Evolutionary conservation across 768 basidiomycete species (phyloP).

Genomic region (Naganishia onofrii): DNA sequence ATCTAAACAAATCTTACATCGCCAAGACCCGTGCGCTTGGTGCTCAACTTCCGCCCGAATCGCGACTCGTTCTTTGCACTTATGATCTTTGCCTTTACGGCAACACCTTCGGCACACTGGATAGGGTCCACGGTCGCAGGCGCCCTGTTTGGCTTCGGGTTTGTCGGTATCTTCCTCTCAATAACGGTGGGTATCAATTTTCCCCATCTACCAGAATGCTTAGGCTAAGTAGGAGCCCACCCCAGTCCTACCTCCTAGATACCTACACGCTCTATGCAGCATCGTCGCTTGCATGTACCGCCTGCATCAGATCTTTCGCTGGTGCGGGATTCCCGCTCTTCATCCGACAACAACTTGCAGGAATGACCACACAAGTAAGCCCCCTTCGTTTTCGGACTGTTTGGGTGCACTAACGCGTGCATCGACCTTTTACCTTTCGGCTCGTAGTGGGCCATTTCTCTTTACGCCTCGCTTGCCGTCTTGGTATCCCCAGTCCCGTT

Average conservation of each 20-base stretch:
- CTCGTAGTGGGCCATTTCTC: conserved; percentile 6
- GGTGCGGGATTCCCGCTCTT: conserved; percentile 77
- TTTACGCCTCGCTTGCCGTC: neutral
- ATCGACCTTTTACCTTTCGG: neutral
- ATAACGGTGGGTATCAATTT: conserved; percentile 1
- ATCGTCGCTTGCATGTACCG: conserved; percentile 63
- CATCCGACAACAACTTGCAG: conserved; percentile 47
- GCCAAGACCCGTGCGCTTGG: conserved; percentile 41
- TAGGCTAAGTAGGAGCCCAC: conserved; percentile 55
- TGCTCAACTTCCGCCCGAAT: conserved; percentile 60
- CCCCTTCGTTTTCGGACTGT: neutral
- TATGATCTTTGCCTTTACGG: conserved; percentile 69
- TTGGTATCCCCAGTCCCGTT: neutral
- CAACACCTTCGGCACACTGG: conserved; percentile 63
- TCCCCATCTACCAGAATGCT: conserved; percentile 57
- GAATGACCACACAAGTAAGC: conserved; percentile 18
- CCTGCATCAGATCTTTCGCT: conserved; percentile 63
- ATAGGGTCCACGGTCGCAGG: conserved; percentile 65
- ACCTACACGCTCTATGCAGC: conserved; percentile 49
- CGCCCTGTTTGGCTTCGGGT: conserved; percentile 52
- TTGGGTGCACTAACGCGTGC: no score
- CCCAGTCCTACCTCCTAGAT: conserved; percentile 39
- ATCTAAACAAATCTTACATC: conserved; percentile 62
- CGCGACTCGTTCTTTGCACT: conserved; percentile 62
- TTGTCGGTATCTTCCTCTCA: neutral